Evolutionary conservation across 1,284 basidiomycete species (phyloP).

Genomic region (Malassezia yamatoensis): DNA sequence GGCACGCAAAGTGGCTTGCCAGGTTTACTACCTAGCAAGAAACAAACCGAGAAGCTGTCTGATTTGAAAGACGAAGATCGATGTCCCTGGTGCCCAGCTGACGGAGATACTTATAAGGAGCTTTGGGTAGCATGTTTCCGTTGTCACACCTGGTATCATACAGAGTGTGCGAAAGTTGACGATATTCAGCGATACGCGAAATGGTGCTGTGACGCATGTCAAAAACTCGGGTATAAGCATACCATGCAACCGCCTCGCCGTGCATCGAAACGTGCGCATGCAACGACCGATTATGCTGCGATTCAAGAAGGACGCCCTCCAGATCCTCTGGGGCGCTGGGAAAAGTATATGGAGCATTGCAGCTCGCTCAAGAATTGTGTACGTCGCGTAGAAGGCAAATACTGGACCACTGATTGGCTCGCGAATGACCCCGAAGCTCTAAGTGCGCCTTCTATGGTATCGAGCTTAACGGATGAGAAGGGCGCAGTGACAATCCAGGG

Average conservation of each 20-base stretch:
- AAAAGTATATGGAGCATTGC: slow-evolving; percentile 20
- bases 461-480: slow-evolving; percentile 3
- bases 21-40: neutral
- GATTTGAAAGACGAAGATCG: neutral
- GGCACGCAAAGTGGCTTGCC: neutral
- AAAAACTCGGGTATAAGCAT: slow-evolving; percentile 12
- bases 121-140: slow-evolving; percentile 33
- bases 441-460: slow-evolving; percentile 24
- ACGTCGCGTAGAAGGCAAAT: slow-evolving; percentile 20
- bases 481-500: slow-evolving; percentile 23
- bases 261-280: slow-evolving; percentile 22
- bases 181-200: slow-evolving; percentile 27
- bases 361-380: slow-evolving; percentile 21
- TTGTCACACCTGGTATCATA: slow-evolving; percentile 35
- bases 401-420: slow-evolving; percentile 37
- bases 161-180: slow-evolving; percentile 25
- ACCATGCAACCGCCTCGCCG: slow-evolving; percentile 21
- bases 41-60: neutral
- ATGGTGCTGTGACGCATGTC: slow-evolving; percentile 34
- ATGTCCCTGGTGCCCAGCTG: slow-evolving; percentile 4
- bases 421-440: slow-evolving; percentile 20
- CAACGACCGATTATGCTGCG: slow-evolving; percentile 32
- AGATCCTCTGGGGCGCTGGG: slow-evolving; percentile 31
- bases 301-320: slow-evolving; percentile 35
- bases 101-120: neutral